Evolutionary conservation across 208 protist genomes (phyloP), one percentile per base, ranked within the genome.

Genomic region (Trypanosomatidae sp.): DNA sequence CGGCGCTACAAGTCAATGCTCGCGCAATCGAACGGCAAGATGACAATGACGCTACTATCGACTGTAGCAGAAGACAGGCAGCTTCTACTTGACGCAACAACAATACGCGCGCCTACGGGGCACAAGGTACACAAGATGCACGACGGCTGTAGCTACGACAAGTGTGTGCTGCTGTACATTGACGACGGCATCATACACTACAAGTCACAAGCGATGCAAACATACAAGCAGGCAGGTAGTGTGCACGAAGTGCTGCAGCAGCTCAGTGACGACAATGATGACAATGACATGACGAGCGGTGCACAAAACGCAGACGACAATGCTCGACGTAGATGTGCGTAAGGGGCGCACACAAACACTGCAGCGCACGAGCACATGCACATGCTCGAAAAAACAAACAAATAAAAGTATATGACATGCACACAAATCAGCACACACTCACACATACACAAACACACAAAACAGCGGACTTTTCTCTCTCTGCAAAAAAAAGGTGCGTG

Each of bases 191-290:
- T 62, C 24, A 44, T 92, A 2, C 82, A 66, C 38, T 68, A 74
- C 38, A 80, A 77, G 41, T 43, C 51, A 6, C 61, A 63, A 1
- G 43, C 67, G 2, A 33, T 54, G n/a, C 43, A 59, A 7, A 42
- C 43, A 11, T 87, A 80, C 41, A 71, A 71, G 19, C 48, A 56
- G 0, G 74, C 72, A 0, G 60, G 78, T 43, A 79, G 72, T 30
- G 68, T 87, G 23, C 67, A 86, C 42, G 77, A 86, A n/a, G 48
- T 91, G 1, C 86, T 87, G 30, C 11, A 35, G 30, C n/a, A n/a
- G n/a, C n/a, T 35, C n/a, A 35, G 11, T 35, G n/a, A 11, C 11
- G n/a, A 35, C 30, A n/a, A 35, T 35, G 11, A 35, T 15, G n/a
- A 11, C 11, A 35, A n/a, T 35, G 11, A 35, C 30, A n/a, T 35